Evolutionary conservation across 140 eudicot species (phyloP), one percentile per base, ranked within the genome.

Genomic region (Flaveria floridana): DNA sequence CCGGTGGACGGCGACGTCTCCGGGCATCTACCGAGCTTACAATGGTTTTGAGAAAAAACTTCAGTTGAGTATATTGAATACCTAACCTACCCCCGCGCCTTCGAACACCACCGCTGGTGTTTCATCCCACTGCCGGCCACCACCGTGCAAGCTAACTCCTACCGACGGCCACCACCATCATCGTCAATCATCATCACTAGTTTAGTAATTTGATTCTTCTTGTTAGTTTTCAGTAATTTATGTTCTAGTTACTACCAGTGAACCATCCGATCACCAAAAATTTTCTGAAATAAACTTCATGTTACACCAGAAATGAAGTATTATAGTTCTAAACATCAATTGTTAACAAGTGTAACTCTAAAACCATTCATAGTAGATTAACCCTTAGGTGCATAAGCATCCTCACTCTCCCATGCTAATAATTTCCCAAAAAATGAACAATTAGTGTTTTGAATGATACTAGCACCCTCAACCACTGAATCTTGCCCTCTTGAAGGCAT

Each of bases 361-460:
- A 68, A 30, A 67, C 25, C 68, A 66, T 68, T 30, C 50, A 67
- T 51, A 65, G 58, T 48, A 34, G 28, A 78, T 88, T 80, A 70
- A 93, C 99, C 91, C 63, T 75, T 71, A 47, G 99, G 99, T 21
- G 96, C 97, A 86, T 90, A 91, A 73, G 79, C 71, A 71, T 83
- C 87, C 82, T 82, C 96, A 52, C 75, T 69, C 72, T 85, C 84
- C 97, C 96, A 90, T 23, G 67, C 77, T 19, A 72, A 77, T 67
- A 79, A 71, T 55, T 72, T 81, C 59, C 75, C 89, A 76, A 86
- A 82, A 76, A 93, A 73, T 67, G 96, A 86, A 79, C 83, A 81
- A 52, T 82, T 87, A 30, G 79, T 68, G 79, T 55, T 84, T 76
- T 65, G 80, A 81, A 78, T 58, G 51, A 81, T 63, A 58, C 78